These are phyloP conservation scores for Cryptosporidium meleagridis DNA, from an alignment of 169 alveolate genomes.

Conservation along the genomic window DNA sequence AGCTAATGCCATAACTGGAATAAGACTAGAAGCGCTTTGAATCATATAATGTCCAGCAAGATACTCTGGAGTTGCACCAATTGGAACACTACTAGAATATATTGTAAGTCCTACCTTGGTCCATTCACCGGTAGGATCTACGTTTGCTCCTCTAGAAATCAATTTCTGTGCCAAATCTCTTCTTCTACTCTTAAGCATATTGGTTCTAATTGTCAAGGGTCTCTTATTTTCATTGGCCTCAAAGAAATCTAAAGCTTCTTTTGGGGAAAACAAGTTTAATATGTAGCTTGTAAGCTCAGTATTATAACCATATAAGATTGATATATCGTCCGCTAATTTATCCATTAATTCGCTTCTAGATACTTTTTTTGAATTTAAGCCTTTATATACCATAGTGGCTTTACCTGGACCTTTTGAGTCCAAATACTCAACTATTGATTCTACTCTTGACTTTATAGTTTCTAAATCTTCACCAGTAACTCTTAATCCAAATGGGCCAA, in stretches of 20 bases:
- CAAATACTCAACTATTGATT: slow-evolving; percentile 79
- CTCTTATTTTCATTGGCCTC: slow-evolving; percentile 92
- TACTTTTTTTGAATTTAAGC: slow-evolving; percentile 17
- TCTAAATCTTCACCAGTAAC: slow-evolving; percentile 83
- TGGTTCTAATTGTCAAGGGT: slow-evolving; percentile 92
- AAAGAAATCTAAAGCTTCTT: slow-evolving; percentile 91
- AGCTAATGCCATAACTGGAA: slow-evolving; percentile 94
- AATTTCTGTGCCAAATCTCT: slow-evolving; percentile 92
- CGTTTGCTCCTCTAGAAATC: slow-evolving; percentile 93
- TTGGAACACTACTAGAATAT: slow-evolving; percentile 92
- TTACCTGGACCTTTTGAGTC: slow-evolving; percentile 76
- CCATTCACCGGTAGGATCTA: slow-evolving; percentile 95
- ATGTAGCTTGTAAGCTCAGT: slow-evolving; percentile 89
- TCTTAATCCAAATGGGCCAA: slow-evolving; percentile 82
- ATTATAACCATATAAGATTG: slow-evolving; percentile 90
- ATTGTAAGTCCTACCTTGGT: slow-evolving; percentile 94
- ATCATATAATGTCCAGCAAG: slow-evolving; percentile 96
- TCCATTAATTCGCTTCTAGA: slow-evolving; percentile 77
- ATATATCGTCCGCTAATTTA: slow-evolving; percentile 83
- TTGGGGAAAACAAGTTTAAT: slow-evolving; percentile 89
- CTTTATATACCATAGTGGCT: slow-evolving; percentile 39
- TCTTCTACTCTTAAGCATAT: slow-evolving; percentile 92
- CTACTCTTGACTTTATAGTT: slow-evolving; percentile 81
- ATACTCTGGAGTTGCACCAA: slow-evolving; percentile 98
- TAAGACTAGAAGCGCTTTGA: slow-evolving; percentile 93